Base-by-base conservation (phyloP, 1,284 basidiomycete genomes). In the Dichomitus squalens region DNA sequence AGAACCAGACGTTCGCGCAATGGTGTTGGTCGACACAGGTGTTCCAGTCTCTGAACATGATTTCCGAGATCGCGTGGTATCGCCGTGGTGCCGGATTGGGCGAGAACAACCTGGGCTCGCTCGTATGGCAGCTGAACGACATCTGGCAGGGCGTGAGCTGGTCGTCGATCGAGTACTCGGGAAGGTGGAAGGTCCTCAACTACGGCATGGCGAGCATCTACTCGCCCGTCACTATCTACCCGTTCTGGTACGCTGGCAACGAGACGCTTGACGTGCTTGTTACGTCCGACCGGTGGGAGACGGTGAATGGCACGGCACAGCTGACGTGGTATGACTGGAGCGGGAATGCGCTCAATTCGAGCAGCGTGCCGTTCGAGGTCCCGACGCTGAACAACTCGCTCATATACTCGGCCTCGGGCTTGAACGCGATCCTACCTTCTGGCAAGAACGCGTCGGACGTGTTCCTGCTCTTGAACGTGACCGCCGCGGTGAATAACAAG, bases 81-180 rank as follows among this genome's bases (percentile, higher is more conserved):
- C 75, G 85, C 18, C 78, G 78, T 35, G 82, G 84, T 3, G 81
- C 84, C 0, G 81, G 82, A 3, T 72, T 75, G 35, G 77, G 77
- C 49, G 82, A 85, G 70, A 81, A 84, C 63, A 87, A 87, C 67
- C 75, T 85, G 33, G 86, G 85, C 6, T 76, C 79, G 23, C 72
- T 85, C 34, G 81, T 86, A 11, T 86, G 84, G 84, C 84, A 86
- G 68, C 73, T 87, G 52, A 87, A 87, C 64, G 85, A 87, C 67
- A 83, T 87, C 47, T 87, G 85, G 85, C 83, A 87, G 66, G 85
- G 81, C 23, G 77, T 79, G 25, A 82, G 78, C 63, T 87, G 85
- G 85, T 78, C 82, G 6, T 75, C 77, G 34, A 76, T 87, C 64
- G 85, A 87, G 65, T 84, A 83, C 63, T 83, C 79, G 2, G 84